Evolutionary conservation across 2,329 filamentous ascomycete species (phyloP).

Genomic region (Neopestalotiopsis rosae): DNA sequence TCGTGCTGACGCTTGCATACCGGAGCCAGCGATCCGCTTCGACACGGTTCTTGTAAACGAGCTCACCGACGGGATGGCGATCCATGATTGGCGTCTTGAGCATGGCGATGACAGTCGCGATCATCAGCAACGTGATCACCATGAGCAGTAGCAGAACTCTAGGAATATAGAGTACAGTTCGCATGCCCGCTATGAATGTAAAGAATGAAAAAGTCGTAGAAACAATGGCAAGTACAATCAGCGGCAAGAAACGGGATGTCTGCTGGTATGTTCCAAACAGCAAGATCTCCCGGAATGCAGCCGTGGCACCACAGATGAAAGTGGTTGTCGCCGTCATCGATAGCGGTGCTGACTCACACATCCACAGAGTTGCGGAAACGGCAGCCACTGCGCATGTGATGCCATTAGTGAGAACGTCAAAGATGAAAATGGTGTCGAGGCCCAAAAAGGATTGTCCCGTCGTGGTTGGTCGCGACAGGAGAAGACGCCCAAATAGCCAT

Average conservation of each 20-base stretch:
- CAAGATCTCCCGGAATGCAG: conserved; percentile 41
- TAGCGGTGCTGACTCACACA: conserved; percentile 52
- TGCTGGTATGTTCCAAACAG: conserved; percentile 53
- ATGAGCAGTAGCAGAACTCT: conserved; percentile 46
- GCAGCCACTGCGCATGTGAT: conserved; percentile 49
- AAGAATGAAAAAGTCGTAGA: conserved; percentile 49
- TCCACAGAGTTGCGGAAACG: conserved; percentile 50
- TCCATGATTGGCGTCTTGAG: conserved; percentile 35
- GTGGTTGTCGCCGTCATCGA: conserved; percentile 48
- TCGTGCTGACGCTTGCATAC: conserved; percentile 52
- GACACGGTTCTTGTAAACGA: conserved; percentile 55
- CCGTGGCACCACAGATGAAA: conserved; percentile 46
- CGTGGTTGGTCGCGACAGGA: conserved; percentile 30
- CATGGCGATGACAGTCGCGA: conserved; percentile 42
- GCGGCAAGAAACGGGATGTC: conserved; percentile 39
- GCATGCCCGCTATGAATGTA: conserved; percentile 48
- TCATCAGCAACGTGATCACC: conserved; percentile 43
- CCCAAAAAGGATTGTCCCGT: conserved; percentile 34
- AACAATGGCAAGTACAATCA: conserved; percentile 46
- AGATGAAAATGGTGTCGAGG: conserved; percentile 51
- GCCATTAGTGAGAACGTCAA: conserved; percentile 55
- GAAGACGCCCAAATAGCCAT: conserved; percentile 40
- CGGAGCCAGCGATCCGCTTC: conserved; percentile 55
- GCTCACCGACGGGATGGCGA: conserved; percentile 52
- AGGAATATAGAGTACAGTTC: conserved; percentile 47